These are phyloP conservation scores for Lotmaria passim DNA, from an alignment of 208 protist genomes.

Conservation along the genomic window DNA sequence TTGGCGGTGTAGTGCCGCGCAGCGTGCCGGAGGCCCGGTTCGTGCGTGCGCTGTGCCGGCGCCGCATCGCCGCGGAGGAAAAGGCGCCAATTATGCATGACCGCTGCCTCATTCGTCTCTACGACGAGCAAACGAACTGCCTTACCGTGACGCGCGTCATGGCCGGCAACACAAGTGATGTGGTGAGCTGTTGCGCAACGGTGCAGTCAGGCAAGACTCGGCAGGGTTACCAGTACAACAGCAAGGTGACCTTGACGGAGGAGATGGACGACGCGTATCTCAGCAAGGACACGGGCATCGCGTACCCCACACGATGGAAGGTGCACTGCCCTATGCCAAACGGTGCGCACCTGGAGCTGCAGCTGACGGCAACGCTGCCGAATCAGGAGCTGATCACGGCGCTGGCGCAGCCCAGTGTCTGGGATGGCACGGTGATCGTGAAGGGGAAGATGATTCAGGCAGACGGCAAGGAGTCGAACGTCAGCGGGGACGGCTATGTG, in stretches of 20 bases:
- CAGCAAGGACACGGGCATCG: conserved; percentile 45
- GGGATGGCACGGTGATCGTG: conserved; percentile 54
- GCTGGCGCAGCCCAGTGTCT: conserved; percentile 51
- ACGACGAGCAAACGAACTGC: conserved; percentile 44
- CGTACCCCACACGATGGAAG: conserved; percentile 49
- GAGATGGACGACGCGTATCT: conserved; percentile 35
- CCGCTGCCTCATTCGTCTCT: conserved; percentile 48
- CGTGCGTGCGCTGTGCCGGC: conserved; percentile 27
- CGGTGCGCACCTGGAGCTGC: conserved; percentile 35
- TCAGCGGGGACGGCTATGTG: conserved; percentile 60
- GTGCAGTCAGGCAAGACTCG: conserved; percentile 42
- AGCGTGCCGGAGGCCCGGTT: conserved; percentile 42
- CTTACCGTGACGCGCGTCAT: conserved; percentile 40
- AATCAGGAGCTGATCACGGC: conserved; percentile 65
- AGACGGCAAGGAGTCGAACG: conserved; percentile 35
- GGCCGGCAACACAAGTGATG: conserved; percentile 11
- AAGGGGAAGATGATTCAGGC: conserved; percentile 32
- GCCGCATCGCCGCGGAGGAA: conserved; percentile 35
- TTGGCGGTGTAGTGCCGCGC: conserved; percentile 55
- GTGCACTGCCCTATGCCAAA: conserved; percentile 38
- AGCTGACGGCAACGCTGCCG: conserved; percentile 39
- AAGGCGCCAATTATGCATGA: conserved; percentile 37
- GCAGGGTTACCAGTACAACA: conserved; percentile 35
- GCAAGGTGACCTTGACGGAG: conserved; percentile 24
- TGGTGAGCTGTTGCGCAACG: conserved; percentile 24